These are phyloP conservation scores for Starmerella sirachaensis DNA, from an alignment of 805 yeast species.

Conservation along the genomic window DNA sequence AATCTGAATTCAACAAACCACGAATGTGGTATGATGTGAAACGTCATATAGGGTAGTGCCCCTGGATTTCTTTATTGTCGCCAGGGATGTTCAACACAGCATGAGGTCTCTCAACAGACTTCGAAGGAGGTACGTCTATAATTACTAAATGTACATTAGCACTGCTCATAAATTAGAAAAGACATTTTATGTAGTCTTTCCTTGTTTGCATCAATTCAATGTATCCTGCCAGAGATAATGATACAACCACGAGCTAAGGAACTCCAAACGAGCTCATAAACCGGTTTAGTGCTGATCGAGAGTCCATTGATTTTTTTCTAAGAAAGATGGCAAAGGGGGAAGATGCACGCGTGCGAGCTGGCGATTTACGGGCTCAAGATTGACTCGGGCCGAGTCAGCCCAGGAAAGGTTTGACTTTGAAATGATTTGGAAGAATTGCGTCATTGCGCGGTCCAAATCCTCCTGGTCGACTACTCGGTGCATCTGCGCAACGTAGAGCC, in stretches of 20 bases:
- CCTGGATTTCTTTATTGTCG: too few species aligned
- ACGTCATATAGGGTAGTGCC: too few species aligned
- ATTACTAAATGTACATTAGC: neutral
- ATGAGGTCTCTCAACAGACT: slow-evolving; percentile 17
- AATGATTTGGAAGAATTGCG: neutral
- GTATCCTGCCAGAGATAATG: too few species aligned
- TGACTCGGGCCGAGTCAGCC: slow-evolving; percentile 8
- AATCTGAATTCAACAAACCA: slow-evolving; percentile 26
- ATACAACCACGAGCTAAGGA: too few species aligned
- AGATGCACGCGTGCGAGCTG: slow-evolving; percentile 1
- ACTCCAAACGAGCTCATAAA: too few species aligned
- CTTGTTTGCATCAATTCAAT: neutral
- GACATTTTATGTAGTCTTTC: slow-evolving; percentile 1
- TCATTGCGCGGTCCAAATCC: slow-evolving; percentile 1
- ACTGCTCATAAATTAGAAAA: neutral
- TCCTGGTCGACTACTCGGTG: slow-evolving; percentile 8
- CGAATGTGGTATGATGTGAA: too few species aligned
- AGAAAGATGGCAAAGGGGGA: neutral
- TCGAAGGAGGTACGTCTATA: slow-evolving; percentile 9
- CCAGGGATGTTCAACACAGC: neutral
- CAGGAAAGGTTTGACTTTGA: slow-evolving; percentile 5
- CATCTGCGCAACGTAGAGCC: slow-evolving; percentile 16
- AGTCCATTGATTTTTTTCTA: neutral
- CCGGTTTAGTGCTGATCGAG: neutral
- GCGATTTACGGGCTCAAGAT: neutral